Percentiles rank a stretch among this genome's conserved stretches.
Conservation (phyloP, 345 rosid genomes). For the Noccaea caerulescens region DNA sequence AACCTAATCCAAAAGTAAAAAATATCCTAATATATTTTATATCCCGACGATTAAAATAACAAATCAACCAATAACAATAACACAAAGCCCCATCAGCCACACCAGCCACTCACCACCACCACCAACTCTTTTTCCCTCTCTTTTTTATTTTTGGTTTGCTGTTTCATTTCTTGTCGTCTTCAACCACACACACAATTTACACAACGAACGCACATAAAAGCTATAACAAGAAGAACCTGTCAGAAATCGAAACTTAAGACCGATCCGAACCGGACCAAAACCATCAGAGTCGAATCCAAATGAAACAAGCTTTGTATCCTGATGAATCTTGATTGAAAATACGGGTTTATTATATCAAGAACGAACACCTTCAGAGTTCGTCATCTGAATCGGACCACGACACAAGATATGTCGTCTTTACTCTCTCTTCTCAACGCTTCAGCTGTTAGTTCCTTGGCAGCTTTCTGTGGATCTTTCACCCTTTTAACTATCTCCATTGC, state of each 20-base stretch:
- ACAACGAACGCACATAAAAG: slow-evolving; percentile 37
- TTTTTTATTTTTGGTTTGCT: not conserved
- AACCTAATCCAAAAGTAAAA: slow-evolving; percentile 31
- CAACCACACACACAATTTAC: slow-evolving; percentile 41
- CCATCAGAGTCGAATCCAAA: slow-evolving; percentile 28
- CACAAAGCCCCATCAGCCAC: slow-evolving; percentile 31
- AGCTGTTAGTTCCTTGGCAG: slow-evolving; percentile 71
- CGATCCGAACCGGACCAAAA: slow-evolving; percentile 20
- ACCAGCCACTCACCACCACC: slow-evolving; percentile 10
- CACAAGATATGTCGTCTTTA: slow-evolving; percentile 83
- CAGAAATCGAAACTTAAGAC: slow-evolving; percentile 29
- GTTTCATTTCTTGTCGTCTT: slow-evolving; percentile 24
- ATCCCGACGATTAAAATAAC: slow-evolving; percentile 41
- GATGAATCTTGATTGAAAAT: slow-evolving; percentile 40
- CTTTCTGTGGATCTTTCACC: slow-evolving; percentile 74
- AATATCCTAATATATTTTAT: slow-evolving; percentile 30
- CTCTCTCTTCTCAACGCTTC: slow-evolving; percentile 75
- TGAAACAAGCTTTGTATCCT: slow-evolving; percentile 33
- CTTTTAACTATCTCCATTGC: slow-evolving; percentile 73
- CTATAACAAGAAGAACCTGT: slow-evolving; percentile 32
- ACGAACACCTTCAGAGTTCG: slow-evolving; percentile 41
- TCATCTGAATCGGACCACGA: slow-evolving; percentile 70
- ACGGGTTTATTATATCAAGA: slow-evolving; percentile 28
- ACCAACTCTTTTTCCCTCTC: slow-evolving; percentile 30
- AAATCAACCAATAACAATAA: slow-evolving; percentile 43